Evolutionary conservation across 208 protist genomes (phyloP), one percentile per base, ranked within the genome.

Genomic region (Leishmania braziliensis): DNA sequence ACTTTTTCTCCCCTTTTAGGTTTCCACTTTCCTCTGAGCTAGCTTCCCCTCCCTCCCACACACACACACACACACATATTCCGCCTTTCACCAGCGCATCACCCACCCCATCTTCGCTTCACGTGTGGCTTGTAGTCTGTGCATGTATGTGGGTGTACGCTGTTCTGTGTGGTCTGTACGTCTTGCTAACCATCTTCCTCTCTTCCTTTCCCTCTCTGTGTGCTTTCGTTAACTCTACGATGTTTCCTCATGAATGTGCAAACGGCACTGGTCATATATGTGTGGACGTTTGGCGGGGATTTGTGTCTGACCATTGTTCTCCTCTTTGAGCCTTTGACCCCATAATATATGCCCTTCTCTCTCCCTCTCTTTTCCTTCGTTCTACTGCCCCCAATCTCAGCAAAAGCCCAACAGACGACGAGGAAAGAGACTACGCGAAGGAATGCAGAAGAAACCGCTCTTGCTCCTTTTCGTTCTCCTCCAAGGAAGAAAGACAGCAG

Each of bases 141-240:
- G n/a, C 29, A 39, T n/a, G 70, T 74, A 26, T 53, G 70, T 74
- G 70, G 53, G 70, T 68, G 62, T 68, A 18, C 20, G 65, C 20
- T 14, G 8, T 23, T 70, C 6, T 56, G 48, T 14, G 12, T 74
- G 43, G 68, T 29, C 23, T 72, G 68, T 72, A 51, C 43, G 26
- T 51, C 36, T 72, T n/a, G 2, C 14, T 51, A 51, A 51, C 26
- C 26, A 14, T 53, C 14, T 53, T 23, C 43, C 36, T 29, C 12
- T 51, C 29, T n/a, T 29, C 2, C 68, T 74, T 48, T 56, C 48
- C n/a, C 6, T 14, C 1, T 53, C 26, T 39, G 70, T 74, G 70
- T 74, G 70, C 56, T 58, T 74, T 74, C 23, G 70, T 74, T 12
- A n/a, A n/a, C n/a, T n/a, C 58, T 63, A 29, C 58, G 8, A 8